Evolutionary conservation across 345 rosid species (phyloP), one percentile per base, ranked within the genome.

Genomic region (Citrus maxima): DNA sequence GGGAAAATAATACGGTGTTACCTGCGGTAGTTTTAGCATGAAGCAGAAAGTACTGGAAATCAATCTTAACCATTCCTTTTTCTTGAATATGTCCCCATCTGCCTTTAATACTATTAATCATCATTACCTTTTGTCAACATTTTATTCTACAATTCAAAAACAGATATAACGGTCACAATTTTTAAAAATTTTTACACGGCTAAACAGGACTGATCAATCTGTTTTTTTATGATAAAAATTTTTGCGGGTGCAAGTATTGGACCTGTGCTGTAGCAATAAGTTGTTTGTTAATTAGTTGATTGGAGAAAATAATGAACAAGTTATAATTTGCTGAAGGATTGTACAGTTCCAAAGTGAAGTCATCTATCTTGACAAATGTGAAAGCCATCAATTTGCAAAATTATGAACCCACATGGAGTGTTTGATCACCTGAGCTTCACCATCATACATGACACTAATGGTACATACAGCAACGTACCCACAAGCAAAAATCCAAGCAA

Each of bases 31-130:
- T 64, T 74, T 22, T 49, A 63, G 19, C 71, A 37, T 28, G 13
- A 19, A 58, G 16, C 46, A 25, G 40, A 22, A 4, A 22, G 13
- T 22, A 7, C 18, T 75, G 13, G 8, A 63, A 64, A 46, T 49
- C 35, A 60, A 75, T 82, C 74, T 49, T 19, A 66, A 67, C 82
- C 85, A 49, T 67, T 79, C 75, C 37, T 79, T 79, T 58, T 58
- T 51, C 54, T 6, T 46, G 24, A 5, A 32, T 42, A 10, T 19
- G 19, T 66, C 67, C 27, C 21, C 59, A 22, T 49, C 51, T 10
- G 49, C 19, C 46, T 46, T 49, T 18, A 12, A 4, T 21, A n/a
- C 14, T 49, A 35, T 58, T 35, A 25, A 79, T 82, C 8, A 79
- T 82, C 8, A 79, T 71, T 56, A 40, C 74, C 24, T 74, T 78